These are phyloP conservation scores for Pyricularia sp. DNA, from an alignment of 2,329 filamentous ascomycete species.

Conservation along the genomic window DNA sequence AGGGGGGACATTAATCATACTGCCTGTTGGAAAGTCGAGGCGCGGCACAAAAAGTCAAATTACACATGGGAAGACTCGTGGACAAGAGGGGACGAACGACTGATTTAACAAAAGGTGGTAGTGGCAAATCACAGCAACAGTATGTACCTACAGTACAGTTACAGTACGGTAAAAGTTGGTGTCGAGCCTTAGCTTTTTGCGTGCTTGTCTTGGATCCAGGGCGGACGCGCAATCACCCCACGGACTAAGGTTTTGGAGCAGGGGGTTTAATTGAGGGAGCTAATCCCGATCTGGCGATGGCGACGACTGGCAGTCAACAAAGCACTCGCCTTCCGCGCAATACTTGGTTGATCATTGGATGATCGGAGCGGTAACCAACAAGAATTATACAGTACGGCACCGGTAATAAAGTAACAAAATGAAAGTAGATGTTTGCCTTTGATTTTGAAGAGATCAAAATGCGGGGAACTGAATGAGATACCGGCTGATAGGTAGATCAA, in stretches of 20 bases:
- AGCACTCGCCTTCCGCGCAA: not conserved
- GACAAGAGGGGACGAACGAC: not conserved
- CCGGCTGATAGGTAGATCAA: not conserved
- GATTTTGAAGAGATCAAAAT: not conserved
- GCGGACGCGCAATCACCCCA: not conserved
- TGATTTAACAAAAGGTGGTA: not conserved
- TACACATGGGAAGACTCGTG: not conserved
- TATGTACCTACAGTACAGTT: not conserved
- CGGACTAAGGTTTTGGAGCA: not conserved
- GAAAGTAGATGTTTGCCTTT: not conserved
- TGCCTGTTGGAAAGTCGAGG: not conserved
- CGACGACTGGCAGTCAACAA: not conserved
- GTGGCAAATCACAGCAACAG: not conserved
- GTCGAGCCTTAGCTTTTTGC: not conserved
- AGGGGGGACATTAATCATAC: not conserved
- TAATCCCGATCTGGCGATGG: not conserved
- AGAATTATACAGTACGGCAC: not conserved
- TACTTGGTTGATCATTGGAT: not conserved
- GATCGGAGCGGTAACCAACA: not conserved
- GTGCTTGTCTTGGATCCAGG: not conserved
- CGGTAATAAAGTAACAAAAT: not conserved
- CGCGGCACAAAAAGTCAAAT: not conserved
- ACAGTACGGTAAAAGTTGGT: too few relatives aligned
- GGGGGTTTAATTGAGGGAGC: not conserved
- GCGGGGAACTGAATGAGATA: not conserved